Evolutionary conservation across 2,329 filamentous ascomycete genomes (phyloP).

Genomic region (Tolypocladium nubicola): DNA sequence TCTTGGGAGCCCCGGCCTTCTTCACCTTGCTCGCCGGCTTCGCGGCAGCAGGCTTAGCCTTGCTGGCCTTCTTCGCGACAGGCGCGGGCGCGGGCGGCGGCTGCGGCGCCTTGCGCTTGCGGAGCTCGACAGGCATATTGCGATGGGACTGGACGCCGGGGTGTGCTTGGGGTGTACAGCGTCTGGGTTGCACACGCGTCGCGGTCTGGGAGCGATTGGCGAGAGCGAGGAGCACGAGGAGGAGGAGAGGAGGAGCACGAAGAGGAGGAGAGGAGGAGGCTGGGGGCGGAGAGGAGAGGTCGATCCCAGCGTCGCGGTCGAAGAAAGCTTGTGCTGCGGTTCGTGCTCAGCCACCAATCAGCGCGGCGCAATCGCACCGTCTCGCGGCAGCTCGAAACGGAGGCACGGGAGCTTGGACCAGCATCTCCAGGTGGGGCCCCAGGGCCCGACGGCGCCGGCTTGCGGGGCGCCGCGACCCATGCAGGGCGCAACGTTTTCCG

Average conservation of each 20-base stretch:
- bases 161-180: background rate
- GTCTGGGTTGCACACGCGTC: background rate
- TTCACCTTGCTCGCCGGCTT: constrained; percentile 25
- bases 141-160: constrained; percentile 4
- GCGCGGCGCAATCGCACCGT: background rate
- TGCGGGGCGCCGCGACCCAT: background rate
- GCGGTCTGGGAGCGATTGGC: background rate
- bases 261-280: background rate
- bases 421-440: background rate
- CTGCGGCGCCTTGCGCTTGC: constrained; percentile 50
- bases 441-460: background rate
- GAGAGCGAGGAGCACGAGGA: background rate
- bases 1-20: constrained; percentile 13
- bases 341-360: background rate
- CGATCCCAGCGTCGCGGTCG: background rate
- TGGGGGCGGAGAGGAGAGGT: background rate
- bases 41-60: constrained; percentile 23
- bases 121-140: constrained; percentile 50
- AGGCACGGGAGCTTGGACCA: background rate
- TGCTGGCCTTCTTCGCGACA: constrained; percentile 28
- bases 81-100: constrained; percentile 34
- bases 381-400: background rate
- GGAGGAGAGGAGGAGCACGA: background rate
- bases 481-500: background rate
- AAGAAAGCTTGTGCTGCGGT: background rate